Conservation (phyloP, 345 rosid species). For the Eucalyptus cloeziana region DNA sequence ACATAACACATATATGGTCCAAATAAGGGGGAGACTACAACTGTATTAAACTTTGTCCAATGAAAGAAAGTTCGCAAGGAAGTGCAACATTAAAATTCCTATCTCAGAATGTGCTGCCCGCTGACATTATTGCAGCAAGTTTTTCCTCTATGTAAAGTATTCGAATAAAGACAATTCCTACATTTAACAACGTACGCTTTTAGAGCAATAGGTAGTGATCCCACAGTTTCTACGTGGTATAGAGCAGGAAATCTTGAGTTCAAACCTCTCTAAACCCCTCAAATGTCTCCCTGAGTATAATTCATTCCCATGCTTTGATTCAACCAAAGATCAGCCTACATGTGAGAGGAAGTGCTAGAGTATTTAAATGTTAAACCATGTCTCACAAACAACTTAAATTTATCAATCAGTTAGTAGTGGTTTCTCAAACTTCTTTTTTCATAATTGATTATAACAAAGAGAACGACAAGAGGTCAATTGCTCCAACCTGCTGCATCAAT, state of each 20-base stretch:
- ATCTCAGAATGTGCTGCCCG: not conserved
- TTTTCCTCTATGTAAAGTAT: not conserved
- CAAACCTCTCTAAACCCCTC: not conserved
- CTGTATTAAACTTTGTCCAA: not conserved
- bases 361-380: not conserved
- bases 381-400: not conserved
- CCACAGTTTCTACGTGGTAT: not conserved
- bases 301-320: not conserved
- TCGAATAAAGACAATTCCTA: not conserved
- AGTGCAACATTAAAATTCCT: not conserved
- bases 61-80: not conserved
- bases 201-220: not conserved
- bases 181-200: not conserved
- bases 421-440: not conserved
- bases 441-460: not conserved
- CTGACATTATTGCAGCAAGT: not conserved
- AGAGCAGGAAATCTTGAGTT: not conserved
- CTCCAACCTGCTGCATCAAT: not conserved
- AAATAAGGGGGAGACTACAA: not conserved
- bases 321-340: not conserved
- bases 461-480: not conserved
- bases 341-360: not conserved
- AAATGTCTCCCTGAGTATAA: not conserved
- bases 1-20: not conserved
- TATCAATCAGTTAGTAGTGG: not conserved